Evolutionary conservation across 208 protist genomes (phyloP), one percentile per base, ranked within the genome.

Genomic region (Acanthamoeba castellanii): DNA sequence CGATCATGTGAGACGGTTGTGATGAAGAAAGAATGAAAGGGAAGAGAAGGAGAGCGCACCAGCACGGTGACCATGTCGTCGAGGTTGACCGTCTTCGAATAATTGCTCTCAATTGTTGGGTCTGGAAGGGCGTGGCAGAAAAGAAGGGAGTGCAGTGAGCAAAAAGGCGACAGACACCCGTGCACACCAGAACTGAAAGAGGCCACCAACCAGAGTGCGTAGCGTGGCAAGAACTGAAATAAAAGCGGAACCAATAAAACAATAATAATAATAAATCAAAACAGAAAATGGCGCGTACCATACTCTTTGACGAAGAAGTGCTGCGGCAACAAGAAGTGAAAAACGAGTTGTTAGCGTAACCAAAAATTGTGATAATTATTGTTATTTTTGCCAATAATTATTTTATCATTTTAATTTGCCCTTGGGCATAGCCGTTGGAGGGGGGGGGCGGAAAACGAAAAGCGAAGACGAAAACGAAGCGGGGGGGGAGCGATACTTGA

Each of bases 31-130:
- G n/a, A 42, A 42, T 42, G 37, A 42, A 42, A 68, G 27, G 7
- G 27, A 27, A 72, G 66, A 72, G 66, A n/a, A 72, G 11, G 66
- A 72, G 22, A 37, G 22, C 22, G 66, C 22, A 72, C 66, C 66
- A 72, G 66, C 66, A 72, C 22, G 9, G n/a, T 72, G 30, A 72
- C 66, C 16, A 34, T 47, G 37, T 42, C 70, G 20, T 78, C 70
- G 20, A 78, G 70, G 70, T 78, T 42, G 70, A 78, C 37, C 18
- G 70, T 78, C n/a, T 78, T 78, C 20, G 70, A 45, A n/a, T 78
- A 78, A n/a, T 78, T 78, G 70, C 70, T 78, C 30, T 78, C 70
- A 25, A 78, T 78, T 78, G 70, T 78, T 78, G 70, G 70, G 37
- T 78, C 70, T 78, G 70, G 32, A 42, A 3, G 37, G 37, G 5